Evolutionary conservation across 805 yeast species (phyloP).

Genomic region (Candida saitoana): DNA sequence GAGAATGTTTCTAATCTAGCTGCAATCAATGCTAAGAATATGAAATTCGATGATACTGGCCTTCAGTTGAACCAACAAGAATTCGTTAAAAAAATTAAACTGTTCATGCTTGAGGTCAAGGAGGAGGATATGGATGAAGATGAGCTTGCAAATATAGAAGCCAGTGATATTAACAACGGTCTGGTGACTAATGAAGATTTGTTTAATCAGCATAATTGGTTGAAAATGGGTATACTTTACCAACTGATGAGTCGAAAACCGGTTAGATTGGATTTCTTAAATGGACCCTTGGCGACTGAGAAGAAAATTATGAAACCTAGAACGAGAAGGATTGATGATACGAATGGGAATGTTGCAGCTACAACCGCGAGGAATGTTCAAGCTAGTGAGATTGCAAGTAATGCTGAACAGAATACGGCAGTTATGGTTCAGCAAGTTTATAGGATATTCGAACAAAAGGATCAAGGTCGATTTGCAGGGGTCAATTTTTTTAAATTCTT

Average conservation of each 20-base stretch:
- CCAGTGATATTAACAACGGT: conserved; percentile 11
- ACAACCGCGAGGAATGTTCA: conserved; percentile 55
- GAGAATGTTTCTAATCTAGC: conserved; percentile 58
- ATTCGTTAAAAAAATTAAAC: conserved; percentile 36
- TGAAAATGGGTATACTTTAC: conserved; percentile 51
- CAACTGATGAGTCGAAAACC: conserved; percentile 45
- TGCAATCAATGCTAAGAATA: conserved; percentile 57
- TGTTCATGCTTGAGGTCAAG: conserved; percentile 15
- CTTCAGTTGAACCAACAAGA: conserved; percentile 47
- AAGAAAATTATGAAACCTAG: conserved; percentile 39
- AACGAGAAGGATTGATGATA: conserved; percentile 38
- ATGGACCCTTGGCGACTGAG: conserved; percentile 68
- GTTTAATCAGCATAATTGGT: conserved; percentile 56
- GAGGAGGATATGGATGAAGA: conserved; percentile 12
- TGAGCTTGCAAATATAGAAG: conserved; percentile 11
- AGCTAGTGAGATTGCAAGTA: conserved; percentile 46
- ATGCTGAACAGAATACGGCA: conserved; percentile 59
- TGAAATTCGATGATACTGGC: conserved; percentile 55
- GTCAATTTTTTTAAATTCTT: conserved; percentile 63
- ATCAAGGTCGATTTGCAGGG: conserved; percentile 21
- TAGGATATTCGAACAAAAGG: conserved; percentile 28
- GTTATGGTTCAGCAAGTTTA: conserved; percentile 57
- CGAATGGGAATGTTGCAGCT: conserved; percentile 29
- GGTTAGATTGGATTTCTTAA: conserved; percentile 53
- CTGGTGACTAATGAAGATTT: conserved; percentile 14